Base-by-base conservation (phyloP, 495 filamentous ascomycete genomes). In the Haplographium delicatum region DNA sequence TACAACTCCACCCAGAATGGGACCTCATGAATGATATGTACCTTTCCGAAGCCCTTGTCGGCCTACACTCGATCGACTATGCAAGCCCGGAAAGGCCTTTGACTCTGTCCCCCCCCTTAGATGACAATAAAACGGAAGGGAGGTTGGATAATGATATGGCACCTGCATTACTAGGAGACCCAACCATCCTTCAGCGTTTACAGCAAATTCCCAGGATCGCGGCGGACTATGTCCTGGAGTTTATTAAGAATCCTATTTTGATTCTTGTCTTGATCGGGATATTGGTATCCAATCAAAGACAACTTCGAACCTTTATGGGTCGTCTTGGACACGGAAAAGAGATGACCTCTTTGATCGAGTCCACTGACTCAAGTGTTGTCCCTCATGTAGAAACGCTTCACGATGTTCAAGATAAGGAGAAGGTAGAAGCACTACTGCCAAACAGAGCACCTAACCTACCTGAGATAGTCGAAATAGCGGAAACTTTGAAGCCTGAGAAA, bases 221-320 rank as follows among this genome's bases (percentile, higher is more conserved):
- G 13, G 56, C 62, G 0, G 56, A 66, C 28, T 69, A 57, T 40
- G 51, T 70, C 1, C 44, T 70, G 3, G 70, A 75, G 33, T 62
- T 76, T 11, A 39, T 75, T 33, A 68, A 65, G 56, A 77, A 78
- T 46, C 73, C 73, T 1, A 55, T 69, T 24, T 55, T 71, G n/a
- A 61, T 75, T 18, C 31, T 68, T 5, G 43, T 76, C 25, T 43
- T 70, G 18, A 22, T 70, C 18, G 56, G 64, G 16, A 28, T 67
- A 4, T 30, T 55, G 11, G 10, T 43, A 5, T 25, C 27, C 23
- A 42, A 51, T 31, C 42, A 58, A 28, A 8, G 23, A 4, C 38
- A 53, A 27, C 20, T 58, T 10, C 39, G 42, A 8, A 42, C n/a
- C 3, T 54, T 31, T 31, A 18, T 58, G 0, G 48, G 43, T 15